These are phyloP conservation scores for Cicer cuneatum DNA, from an alignment of 306 rosid species.

Conservation along the genomic window DNA sequence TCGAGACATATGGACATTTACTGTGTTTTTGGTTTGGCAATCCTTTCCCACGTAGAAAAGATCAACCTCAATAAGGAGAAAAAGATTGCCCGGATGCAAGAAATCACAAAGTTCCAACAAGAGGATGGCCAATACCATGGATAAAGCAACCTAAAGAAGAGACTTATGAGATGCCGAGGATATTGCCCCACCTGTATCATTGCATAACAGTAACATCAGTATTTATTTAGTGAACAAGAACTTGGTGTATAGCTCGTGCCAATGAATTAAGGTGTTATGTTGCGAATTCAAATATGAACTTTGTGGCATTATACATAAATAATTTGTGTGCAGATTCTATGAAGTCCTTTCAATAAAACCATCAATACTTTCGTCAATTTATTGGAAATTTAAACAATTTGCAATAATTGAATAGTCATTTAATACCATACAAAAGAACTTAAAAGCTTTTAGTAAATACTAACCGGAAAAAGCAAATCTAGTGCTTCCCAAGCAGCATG, in stretches of 20 bases:
- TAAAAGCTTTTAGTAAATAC: constrained; percentile 39
- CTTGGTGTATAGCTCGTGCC: not conserved
- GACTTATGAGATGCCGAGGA: constrained; percentile 93
- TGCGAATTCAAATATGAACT: not conserved
- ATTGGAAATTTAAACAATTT: constrained; percentile 8
- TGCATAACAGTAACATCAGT: not conserved
- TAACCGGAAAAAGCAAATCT: constrained; percentile 89
- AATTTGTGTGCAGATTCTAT: not conserved
- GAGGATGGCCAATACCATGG: constrained; percentile 99
- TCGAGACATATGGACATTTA: constrained; percentile 13
- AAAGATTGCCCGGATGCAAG: constrained; percentile 64
- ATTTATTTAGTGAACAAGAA: not conserved
- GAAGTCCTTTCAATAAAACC: not conserved
- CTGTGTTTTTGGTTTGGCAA: constrained; percentile 52
- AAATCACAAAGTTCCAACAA: constrained; percentile 76
- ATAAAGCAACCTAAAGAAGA: constrained; percentile 89
- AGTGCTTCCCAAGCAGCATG: constrained; percentile 99
- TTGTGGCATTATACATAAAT: not conserved
- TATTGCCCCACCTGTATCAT: constrained; percentile 81
- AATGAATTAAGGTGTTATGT: not conserved
- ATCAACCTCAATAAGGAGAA: constrained; percentile 62
- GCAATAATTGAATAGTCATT: not conserved
- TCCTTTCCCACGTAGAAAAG: constrained; percentile 66
- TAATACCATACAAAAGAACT: not conserved
- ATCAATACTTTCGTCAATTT: constrained; percentile 2